Base-by-base conservation (phyloP, 805 yeast genomes). In the Yamadazyma sp. region DNA sequence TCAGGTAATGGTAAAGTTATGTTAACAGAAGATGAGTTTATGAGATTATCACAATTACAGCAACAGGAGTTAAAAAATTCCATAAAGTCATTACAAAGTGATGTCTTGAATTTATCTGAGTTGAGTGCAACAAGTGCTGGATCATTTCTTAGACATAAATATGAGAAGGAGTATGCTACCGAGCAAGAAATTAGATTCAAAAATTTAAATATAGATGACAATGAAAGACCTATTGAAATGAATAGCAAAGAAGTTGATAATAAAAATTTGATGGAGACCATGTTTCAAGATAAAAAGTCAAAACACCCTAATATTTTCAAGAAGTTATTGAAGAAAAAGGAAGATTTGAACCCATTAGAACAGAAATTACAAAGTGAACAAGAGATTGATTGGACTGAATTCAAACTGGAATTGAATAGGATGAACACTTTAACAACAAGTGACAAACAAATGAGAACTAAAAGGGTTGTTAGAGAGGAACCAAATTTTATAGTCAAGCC, bases 101-200 rank as follows among this genome's bases (percentile, higher is more conserved):
- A 68, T 40, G 73, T 68, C 4, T 58, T 67, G 36, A 68, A 66
- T 35, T 50, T 66, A 36, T 80, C 88, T 23, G 93, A 85, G 54
- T 73, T 84, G 43, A 83, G 93, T 61, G 95, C 95, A 4, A 84
- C 95, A 0, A 82, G 93, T 43, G 95, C 95, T 1, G 95, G 94
- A 0, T 84, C 94, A 20, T 78, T 79, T 39, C 78, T 80, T 30
- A 73, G 95, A 50, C 94, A 86, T 54, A 82, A 74, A 48, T 69
- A 65, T 51, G 80, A 79, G 23, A 55, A 47, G 28, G 64, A 60
- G 13, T 35, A 49, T 17, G 45, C 43, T 15, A 44, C 41, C 10
- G 50, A 48, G 10, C 48, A 40, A 34, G 58, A 55, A 29, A 14
- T 44, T 2, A 47, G 53, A 25, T 28, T 60, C 35, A 42, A 48